A percentile compares a stretch with the other conserved stretches of the same genome.
Evolutionary conservation across 495 filamentous ascomycete genomes (phyloP).

Genomic region (Aspergillus sclerotiicarbonarius): DNA sequence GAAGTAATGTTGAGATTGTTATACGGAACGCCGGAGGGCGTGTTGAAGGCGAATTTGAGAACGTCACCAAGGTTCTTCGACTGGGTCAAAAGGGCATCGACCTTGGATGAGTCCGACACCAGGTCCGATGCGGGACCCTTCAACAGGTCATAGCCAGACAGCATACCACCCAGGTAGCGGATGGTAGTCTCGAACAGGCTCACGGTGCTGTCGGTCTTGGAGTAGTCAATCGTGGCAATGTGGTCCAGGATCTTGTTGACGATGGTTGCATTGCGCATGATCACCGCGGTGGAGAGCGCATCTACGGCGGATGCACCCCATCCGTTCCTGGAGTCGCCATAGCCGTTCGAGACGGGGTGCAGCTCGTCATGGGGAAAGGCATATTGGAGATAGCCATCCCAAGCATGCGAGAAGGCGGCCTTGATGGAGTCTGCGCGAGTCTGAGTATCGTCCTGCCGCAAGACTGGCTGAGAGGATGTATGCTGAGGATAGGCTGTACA

Average conservation of each 20-base stretch:
- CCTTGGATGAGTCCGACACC: constrained; percentile 40
- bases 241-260: constrained; percentile 68
- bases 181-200: constrained; percentile 91
- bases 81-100: constrained; percentile 61
- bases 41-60: constrained; percentile 76
- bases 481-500: not conserved
- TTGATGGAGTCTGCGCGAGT: constrained; percentile 64
- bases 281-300: constrained; percentile 73
- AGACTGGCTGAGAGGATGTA: constrained; percentile 1
- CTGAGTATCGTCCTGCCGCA: constrained; percentile 10
- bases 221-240: constrained; percentile 68
- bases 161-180: constrained; percentile 75
- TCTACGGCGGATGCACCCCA: constrained; percentile 88
- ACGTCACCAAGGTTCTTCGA: constrained; percentile 66
- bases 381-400: constrained; percentile 78
- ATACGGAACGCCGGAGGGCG: constrained; percentile 70
- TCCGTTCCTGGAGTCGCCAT: constrained; percentile 71
- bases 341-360: constrained; percentile 62
- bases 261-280: constrained; percentile 69
- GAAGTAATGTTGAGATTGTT: constrained; percentile 65
- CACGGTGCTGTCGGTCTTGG: constrained; percentile 52
- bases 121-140: constrained; percentile 63
- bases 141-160: constrained; percentile 81
- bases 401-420: constrained; percentile 72
- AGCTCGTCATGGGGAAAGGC: constrained; percentile 80